Conservation (phyloP, 495 filamentous ascomycete species). For the Staphylotrichum longicolle region DNA sequence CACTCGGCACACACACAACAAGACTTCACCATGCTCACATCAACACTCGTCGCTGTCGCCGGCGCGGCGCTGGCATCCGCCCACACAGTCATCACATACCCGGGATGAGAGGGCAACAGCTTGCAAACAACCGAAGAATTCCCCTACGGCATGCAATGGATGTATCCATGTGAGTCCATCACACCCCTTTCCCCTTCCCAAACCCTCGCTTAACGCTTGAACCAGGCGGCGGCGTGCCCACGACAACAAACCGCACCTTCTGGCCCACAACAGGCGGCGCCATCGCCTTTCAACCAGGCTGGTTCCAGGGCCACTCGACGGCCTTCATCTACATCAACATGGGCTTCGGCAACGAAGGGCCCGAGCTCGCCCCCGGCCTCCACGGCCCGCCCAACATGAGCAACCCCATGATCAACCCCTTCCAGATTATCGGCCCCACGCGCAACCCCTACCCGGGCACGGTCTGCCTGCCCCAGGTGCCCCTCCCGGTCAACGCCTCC, state of each 20-base stretch:
- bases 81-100: slow-evolving; percentile 89
- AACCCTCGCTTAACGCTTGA: slow-evolving; percentile 18
- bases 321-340: slow-evolving; percentile 94
- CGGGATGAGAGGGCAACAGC: slow-evolving; percentile 94
- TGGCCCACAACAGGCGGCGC: slow-evolving; percentile 90
- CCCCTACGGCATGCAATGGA: slow-evolving; percentile 97
- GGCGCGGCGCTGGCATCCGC: slow-evolving; percentile 59
- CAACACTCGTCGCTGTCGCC: slow-evolving; percentile 50
- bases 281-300: slow-evolving; percentile 82
- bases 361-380: slow-evolving; percentile 28
- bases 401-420: slow-evolving; percentile 74
- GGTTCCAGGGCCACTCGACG: slow-evolving; percentile 86
- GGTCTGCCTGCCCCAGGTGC: slow-evolving; percentile 86
- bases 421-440: slow-evolving; percentile 80
- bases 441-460: slow-evolving; percentile 81
- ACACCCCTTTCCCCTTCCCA: slow-evolving; percentile 5
- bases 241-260: slow-evolving; percentile 78
- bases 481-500: slow-evolving; percentile 70
- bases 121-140: slow-evolving; percentile 74
- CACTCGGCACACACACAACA: slow-evolving; percentile 9
- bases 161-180: slow-evolving; percentile 83
- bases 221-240: slow-evolving; percentile 79
- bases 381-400: slow-evolving; percentile 79
- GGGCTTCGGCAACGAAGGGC: slow-evolving; percentile 70
- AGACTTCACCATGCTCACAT: slow-evolving; percentile 43